Evolutionary conservation across 768 basidiomycete species (phyloP).

Genomic region (Termitomyces bulborhizus): DNA sequence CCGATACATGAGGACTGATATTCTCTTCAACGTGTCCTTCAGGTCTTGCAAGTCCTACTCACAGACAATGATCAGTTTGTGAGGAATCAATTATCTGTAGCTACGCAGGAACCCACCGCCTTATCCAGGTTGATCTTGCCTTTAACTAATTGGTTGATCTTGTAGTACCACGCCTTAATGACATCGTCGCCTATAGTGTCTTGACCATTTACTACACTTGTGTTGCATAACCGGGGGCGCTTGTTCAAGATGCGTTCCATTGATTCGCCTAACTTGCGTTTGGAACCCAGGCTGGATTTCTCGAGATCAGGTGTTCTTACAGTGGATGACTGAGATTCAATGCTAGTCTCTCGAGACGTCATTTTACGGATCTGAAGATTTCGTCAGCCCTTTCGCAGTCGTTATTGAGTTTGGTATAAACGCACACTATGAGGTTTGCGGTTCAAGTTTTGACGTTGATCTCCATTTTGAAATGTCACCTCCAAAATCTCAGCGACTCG

Average conservation of each 20-base stretch:
- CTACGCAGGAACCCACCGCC: neutral
- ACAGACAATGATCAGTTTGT: neutral
- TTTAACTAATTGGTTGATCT: slow-evolving; percentile 7
- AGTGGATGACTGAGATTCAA: neutral
- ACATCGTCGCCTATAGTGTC: neutral
- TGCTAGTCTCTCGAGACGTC: neutral
- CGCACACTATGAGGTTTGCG: neutral
- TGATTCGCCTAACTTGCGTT: neutral
- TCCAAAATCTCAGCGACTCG: neutral
- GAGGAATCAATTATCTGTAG: neutral
- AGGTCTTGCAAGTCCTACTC: slow-evolving; percentile 3
- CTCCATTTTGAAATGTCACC: neutral
- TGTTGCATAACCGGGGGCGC: neutral
- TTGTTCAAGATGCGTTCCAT: neutral
- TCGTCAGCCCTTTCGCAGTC: neutral
- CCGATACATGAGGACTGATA: neutral
- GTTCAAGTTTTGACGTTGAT: neutral
- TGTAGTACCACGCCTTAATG: slow-evolving; percentile 1
- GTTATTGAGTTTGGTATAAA: neutral
- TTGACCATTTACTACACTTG: neutral
- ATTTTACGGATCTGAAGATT: neutral
- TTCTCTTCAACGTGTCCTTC: slow-evolving; percentile 3
- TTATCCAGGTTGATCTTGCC: slow-evolving; percentile 1
- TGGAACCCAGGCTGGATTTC: neutral
- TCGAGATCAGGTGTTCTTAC: no score